phyloP scores from a whole-genome alignment of 495 filamentous ascomycete species.

The Talaromyces borbonicus region DNA sequence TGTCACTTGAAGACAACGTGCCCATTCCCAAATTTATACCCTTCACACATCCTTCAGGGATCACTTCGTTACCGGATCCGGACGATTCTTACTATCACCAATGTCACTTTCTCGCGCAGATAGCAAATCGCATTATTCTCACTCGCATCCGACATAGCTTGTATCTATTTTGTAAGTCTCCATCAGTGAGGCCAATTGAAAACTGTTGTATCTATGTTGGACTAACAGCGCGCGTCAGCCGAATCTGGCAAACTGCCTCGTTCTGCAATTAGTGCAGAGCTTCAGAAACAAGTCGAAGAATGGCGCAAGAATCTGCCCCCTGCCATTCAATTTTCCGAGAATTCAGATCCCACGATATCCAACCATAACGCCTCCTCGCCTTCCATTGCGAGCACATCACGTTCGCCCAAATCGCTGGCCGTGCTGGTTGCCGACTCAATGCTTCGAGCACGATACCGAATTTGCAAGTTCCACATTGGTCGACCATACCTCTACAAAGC shows the following conservation, averaged over 20 bases:
- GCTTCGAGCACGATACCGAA: constrained; percentile 35
- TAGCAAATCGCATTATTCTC: constrained; percentile 39
- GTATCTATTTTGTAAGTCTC: constrained; percentile 35
- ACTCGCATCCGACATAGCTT: constrained; percentile 39
- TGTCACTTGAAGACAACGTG: constrained; percentile 34
- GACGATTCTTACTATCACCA: constrained; percentile 39
- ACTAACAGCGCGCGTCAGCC: constrained; percentile 22
- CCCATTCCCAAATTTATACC: constrained; percentile 40
- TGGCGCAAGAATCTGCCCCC: constrained; percentile 37
- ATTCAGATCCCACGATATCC: constrained; percentile 15
- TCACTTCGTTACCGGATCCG: constrained; percentile 24
- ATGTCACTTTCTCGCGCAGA: constrained; percentile 41
- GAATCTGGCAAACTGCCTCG: constrained; percentile 36
- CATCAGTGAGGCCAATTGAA: background rate
- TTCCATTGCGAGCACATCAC: constrained; percentile 10
- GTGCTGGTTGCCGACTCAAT: constrained; percentile 36
- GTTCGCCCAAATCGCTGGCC: constrained; percentile 26
- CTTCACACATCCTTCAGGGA: constrained; percentile 14
- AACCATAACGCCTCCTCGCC: constrained; percentile 15
- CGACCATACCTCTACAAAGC: constrained; percentile 41
- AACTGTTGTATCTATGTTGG: background rate
- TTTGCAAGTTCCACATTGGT: constrained; percentile 40
- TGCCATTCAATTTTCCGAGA: constrained; percentile 30
- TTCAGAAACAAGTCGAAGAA: constrained; percentile 37
- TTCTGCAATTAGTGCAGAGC: constrained; percentile 34